These are phyloP conservation scores for Aciculoconidium aculeatum DNA, from an alignment of 805 yeast genomes.

Conservation along the genomic window DNA sequence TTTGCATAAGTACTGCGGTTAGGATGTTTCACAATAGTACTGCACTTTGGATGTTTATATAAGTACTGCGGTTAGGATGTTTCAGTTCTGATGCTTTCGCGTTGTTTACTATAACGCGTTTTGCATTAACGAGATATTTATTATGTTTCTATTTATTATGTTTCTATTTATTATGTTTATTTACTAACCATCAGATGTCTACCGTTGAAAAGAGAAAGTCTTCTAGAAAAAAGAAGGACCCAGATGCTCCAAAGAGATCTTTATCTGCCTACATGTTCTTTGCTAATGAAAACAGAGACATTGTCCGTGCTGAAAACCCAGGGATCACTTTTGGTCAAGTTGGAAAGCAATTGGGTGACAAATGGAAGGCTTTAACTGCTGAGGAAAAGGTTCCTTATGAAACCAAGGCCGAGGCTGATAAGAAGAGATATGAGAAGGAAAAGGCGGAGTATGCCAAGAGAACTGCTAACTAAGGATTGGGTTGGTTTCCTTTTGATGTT, in stretches of 20 bases:
- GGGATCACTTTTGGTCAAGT: slow-evolving; percentile 94
- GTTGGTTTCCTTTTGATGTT: background rate
- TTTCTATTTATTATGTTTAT: slow-evolving; percentile 1
- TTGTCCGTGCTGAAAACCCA: slow-evolving; percentile 93
- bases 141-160: no score
- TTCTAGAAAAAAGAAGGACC: slow-evolving; percentile 58
- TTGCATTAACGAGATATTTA: no score
- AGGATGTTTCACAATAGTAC: no score
- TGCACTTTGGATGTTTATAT: no score
- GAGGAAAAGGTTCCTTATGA: slow-evolving; percentile 89
- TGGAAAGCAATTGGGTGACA: slow-evolving; percentile 91
- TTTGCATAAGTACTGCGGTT: no score
- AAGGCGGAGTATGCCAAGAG: slow-evolving; percentile 75
- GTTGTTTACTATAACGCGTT: no score
- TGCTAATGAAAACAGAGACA: slow-evolving; percentile 96
- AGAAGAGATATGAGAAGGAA: slow-evolving; percentile 95
- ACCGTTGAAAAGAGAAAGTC: slow-evolving; percentile 37
- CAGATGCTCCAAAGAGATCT: slow-evolving; percentile 99
- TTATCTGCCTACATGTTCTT: slow-evolving; percentile 98
- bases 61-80: no score
- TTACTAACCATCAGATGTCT: slow-evolving; percentile 10
- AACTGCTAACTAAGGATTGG: slow-evolving; percentile 11
- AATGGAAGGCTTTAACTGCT: slow-evolving; percentile 85
- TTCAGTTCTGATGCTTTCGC: no score
- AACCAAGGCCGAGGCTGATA: slow-evolving; percentile 89